Evolutionary conservation across 768 basidiomycete genomes (phyloP), one percentile per base, ranked within the genome.

Genomic region (Mycena haematopus): DNA sequence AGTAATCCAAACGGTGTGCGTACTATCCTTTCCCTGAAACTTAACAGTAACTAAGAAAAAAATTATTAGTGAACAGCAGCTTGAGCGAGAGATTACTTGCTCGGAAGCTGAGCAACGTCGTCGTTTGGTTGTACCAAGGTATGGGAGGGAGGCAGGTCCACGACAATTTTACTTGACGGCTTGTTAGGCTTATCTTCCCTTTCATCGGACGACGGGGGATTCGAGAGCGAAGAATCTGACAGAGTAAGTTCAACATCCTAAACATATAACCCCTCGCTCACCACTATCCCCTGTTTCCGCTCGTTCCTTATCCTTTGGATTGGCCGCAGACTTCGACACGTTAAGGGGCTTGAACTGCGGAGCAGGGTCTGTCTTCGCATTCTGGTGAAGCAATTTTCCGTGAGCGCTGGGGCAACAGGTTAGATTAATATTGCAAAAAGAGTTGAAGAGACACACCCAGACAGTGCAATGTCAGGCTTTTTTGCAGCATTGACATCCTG

Each of bases 391-490:
- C 9, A 61, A 46, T 31, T 27, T 54, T 19, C 22, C 21, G 27
- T 61, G 29, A 24, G 52, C 60, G 11, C 52, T 61, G 15, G 2
- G 19, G 6, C 6, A 15, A 27, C 3, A 8, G 22, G 33, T 55
- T 33, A 33, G 35, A 40, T n/a, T 42, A 17, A 15, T 19, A 42
- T 42, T 9, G 40, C 5, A 36, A 36, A 27, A 52, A 52, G 11
- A 36, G 13, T 27, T 31, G 6, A 31, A 65, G 27, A 11, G 69
- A 65, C 40, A 19, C 21, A 57, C 56, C 56, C 56, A 5, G 56
- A 35, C 1, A 46, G 45, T 2, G 19, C 46, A 27, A 25, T 14
- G 38, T 57, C 46, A 17, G 38, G 29, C 11, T 49, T 49, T 19
- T 24, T 9, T 6, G 47, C 33, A 9, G 14, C 22, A n/a, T 57